Conservation (phyloP, 306 rosid genomes). For the Pyrus betulifolia region DNA sequence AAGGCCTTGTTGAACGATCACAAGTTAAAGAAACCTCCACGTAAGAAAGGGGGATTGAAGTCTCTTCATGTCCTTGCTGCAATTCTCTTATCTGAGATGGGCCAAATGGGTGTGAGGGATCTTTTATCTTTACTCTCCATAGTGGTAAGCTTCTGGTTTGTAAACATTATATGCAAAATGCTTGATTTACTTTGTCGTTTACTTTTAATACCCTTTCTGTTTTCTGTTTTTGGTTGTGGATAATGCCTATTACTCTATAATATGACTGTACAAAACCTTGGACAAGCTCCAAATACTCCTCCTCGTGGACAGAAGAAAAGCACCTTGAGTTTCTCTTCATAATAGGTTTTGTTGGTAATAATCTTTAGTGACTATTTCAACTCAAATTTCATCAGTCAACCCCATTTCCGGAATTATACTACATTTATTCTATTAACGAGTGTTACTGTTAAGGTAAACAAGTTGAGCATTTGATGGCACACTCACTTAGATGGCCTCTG, state of each 20-base stretch:
- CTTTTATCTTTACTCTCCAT: slow-evolving; percentile 56
- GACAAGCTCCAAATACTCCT: not conserved
- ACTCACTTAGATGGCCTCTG: too few relatives aligned
- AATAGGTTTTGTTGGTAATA: not conserved
- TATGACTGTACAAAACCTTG: not conserved
- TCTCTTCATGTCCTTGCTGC: slow-evolving; percentile 75
- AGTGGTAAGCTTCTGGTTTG: slow-evolving; percentile 52
- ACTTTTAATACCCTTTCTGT: not conserved
- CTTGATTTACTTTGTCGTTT: not conserved
- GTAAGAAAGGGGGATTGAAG: slow-evolving; percentile 58
- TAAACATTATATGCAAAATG: not conserved
- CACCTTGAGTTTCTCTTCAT: not conserved
- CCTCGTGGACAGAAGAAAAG: not conserved
- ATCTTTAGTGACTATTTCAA: not conserved
- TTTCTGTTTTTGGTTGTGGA: not conserved
- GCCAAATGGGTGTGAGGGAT: slow-evolving; percentile 59
- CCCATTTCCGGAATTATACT: not conserved
- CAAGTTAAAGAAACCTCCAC: slow-evolving; percentile 24
- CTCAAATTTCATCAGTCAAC: not conserved
- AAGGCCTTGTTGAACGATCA: slow-evolving; percentile 18
- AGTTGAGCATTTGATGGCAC: too few relatives aligned
- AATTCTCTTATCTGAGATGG: slow-evolving; percentile 68
- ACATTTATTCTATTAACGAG: not conserved
- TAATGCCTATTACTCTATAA: not conserved
- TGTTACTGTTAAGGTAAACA: too few relatives aligned